Evolutionary conservation across 1,139 yeast genomes (phyloP).

Genomic region (Scheffersomyces segobiensis): DNA sequence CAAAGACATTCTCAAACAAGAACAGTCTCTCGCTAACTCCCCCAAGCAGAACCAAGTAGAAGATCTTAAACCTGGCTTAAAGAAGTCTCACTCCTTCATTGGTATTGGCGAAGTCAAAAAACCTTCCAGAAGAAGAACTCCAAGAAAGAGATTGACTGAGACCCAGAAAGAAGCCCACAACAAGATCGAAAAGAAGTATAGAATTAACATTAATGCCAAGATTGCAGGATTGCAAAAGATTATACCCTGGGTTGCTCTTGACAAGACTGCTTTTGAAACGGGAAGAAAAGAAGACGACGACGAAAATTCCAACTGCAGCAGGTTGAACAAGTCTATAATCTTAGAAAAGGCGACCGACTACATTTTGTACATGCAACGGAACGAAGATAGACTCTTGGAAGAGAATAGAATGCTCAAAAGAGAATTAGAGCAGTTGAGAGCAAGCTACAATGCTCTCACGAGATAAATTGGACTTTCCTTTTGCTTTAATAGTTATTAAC

Average conservation of each 20-base stretch:
- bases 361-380: constrained; percentile 49
- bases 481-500: background rate
- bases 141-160: constrained; percentile 58
- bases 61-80: background rate
- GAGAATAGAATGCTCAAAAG: constrained; percentile 23
- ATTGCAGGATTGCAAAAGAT: constrained; percentile 65
- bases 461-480: background rate
- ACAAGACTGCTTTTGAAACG: constrained; percentile 59
- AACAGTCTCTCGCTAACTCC: background rate
- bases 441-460: background rate
- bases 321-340: constrained; percentile 63
- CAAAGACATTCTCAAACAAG: constrained; percentile 22
- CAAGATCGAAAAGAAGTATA: constrained; percentile 67
- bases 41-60: background rate
- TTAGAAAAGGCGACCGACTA: constrained; percentile 68
- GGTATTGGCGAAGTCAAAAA: constrained; percentile 6
- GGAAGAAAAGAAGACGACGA: constrained; percentile 22
- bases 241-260: constrained; percentile 64
- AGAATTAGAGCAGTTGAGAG: constrained; percentile 2
- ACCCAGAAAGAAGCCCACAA: constrained; percentile 73
- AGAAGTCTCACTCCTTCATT: background rate
- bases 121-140: constrained; percentile 42
- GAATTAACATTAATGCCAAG: constrained; percentile 72
- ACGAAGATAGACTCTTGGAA: constrained; percentile 35
- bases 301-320: constrained; percentile 13